These are phyloP conservation scores for Chrysoporthe austroafricana DNA, from an alignment of 2,329 filamentous ascomycete species.

Conservation along the genomic window DNA sequence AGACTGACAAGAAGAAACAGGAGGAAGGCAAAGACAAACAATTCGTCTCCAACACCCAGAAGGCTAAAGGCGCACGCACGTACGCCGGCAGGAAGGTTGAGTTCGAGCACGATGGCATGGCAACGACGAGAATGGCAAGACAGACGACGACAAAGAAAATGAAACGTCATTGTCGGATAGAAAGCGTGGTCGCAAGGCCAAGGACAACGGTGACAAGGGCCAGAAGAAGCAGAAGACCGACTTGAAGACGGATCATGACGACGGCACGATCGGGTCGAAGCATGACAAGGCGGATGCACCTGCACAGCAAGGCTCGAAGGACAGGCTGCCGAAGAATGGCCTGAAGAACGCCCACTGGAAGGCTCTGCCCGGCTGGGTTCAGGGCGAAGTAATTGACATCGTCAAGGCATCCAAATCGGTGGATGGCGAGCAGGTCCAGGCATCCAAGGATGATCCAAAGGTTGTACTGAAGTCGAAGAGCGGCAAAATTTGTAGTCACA, in stretches of 20 bases:
- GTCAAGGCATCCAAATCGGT: conserved; percentile 20
- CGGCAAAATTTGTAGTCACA: conserved; percentile 29
- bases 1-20: conserved; percentile 9
- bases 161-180: neutral
- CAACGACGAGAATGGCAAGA: neutral
- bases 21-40: conserved; percentile 2
- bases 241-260: neutral
- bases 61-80: neutral
- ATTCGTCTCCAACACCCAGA: neutral
- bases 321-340: conserved; percentile 25
- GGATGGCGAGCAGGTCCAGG: conserved; percentile 29
- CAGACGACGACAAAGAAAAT: neutral
- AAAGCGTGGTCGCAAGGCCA: conserved; percentile 13
- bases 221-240: conserved; percentile 14
- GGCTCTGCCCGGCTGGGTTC: conserved; percentile 26
- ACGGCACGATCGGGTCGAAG: conserved; percentile 29
- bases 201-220: neutral
- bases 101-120: neutral
- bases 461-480: conserved; percentile 25
- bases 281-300: conserved; percentile 27
- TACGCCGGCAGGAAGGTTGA: conserved; percentile 1
- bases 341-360: conserved; percentile 28
- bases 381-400: conserved; percentile 30
- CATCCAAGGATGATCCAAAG: conserved; percentile 25
- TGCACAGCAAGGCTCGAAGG: conserved; percentile 18